phyloP scores from a whole-genome alignment of 23 red algal species.

The Gracilaria domingensis region DNA sequence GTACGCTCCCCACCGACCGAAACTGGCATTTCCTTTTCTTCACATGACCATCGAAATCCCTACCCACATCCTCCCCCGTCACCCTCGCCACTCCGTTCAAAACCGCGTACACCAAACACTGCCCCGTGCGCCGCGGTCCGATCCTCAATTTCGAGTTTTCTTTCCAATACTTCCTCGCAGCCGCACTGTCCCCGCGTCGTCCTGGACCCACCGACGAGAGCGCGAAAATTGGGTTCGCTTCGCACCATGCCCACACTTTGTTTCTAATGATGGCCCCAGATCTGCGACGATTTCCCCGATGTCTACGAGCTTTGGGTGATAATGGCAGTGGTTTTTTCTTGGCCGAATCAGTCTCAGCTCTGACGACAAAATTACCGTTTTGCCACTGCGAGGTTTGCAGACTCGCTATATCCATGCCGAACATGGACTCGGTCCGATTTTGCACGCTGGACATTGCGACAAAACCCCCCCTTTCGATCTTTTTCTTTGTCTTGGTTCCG shows the following conservation, averaged over 20 bases:
- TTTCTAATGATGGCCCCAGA: not conserved
- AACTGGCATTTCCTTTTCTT: not conserved
- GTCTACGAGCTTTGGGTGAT: not conserved
- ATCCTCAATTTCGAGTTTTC: not conserved
- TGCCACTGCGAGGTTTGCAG: not conserved
- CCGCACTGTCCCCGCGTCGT: not conserved
- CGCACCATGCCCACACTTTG: not conserved
- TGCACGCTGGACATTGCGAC: not conserved
- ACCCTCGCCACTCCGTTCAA: conserved; percentile 11
- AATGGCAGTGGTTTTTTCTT: not conserved
- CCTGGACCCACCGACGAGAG: conserved; percentile 15
- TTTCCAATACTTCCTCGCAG: not conserved
- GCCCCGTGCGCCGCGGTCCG: not conserved
- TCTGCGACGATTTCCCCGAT: not conserved
- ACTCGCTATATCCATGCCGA: not conserved
- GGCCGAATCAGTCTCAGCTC: not conserved
- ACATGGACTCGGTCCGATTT: not conserved
- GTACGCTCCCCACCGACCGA: conserved; percentile 2
- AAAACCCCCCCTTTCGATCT: not conserved
- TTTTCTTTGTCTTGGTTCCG: not conserved
- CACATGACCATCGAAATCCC: no score
- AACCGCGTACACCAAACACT: not conserved
- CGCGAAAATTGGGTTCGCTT: conserved; percentile 4
- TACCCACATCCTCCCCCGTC: not conserved
- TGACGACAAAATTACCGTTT: not conserved